These are phyloP conservation scores for Leersia perrieri DNA, from an alignment of 176 grass and related monocot genomes.

Conservation along the genomic window DNA sequence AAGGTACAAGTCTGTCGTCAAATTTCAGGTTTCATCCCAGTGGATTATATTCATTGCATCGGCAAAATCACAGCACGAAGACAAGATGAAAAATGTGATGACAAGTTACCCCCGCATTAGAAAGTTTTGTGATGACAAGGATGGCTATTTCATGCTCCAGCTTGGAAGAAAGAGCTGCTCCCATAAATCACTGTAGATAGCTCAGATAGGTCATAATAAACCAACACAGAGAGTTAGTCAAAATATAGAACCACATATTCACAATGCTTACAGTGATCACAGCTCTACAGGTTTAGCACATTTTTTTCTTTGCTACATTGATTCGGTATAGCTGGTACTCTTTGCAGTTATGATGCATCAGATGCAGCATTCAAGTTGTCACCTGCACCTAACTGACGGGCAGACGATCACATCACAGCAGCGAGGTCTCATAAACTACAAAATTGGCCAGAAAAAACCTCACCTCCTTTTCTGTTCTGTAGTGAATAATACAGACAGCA, in stretches of 20 bases:
- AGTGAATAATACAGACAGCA: background rate
- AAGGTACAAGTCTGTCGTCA: background rate
- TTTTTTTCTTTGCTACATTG: background rate
- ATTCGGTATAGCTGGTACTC: background rate
- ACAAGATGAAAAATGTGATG: background rate
- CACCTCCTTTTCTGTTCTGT: background rate
- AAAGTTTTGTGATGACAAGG: background rate
- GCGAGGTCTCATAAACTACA: background rate
- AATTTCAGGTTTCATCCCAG: background rate
- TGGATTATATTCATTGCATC: background rate
- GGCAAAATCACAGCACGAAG: background rate
- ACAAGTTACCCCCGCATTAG: background rate
- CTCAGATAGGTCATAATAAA: background rate
- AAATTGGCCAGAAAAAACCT: background rate
- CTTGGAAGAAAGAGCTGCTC: background rate
- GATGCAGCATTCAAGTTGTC: conserved; percentile 36
- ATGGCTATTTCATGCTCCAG: background rate
- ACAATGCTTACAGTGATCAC: background rate
- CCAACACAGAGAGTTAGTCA: background rate
- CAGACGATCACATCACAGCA: background rate
- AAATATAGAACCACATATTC: background rate
- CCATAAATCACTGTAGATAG: background rate
- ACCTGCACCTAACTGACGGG: conserved; percentile 12
- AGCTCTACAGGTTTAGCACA: background rate
- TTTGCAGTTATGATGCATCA: conserved; percentile 22